These are phyloP conservation scores for Ganoderma leucocontextum DNA, from an alignment of 1,284 basidiomycete genomes.

Conservation along the genomic window DNA sequence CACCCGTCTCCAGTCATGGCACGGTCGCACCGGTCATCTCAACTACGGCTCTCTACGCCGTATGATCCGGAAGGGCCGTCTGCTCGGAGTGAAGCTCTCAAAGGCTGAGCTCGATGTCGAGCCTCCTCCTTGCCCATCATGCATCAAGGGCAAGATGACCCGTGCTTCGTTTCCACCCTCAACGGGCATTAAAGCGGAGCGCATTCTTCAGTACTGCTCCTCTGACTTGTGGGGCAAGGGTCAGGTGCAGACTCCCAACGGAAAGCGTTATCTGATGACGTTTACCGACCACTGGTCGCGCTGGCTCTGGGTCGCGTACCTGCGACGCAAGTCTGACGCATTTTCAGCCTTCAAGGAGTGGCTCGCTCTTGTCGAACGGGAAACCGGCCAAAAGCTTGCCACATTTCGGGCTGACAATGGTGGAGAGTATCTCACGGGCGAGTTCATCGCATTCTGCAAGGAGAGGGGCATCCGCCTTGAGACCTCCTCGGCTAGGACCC, in stretches of 20 bases:
- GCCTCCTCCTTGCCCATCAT: constrained; percentile 13
- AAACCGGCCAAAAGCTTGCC: constrained; percentile 16
- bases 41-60: not conserved
- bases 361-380: constrained; percentile 13
- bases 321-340: constrained; percentile 23
- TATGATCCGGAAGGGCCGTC: constrained; percentile 6
- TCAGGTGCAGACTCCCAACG: constrained; percentile 11
- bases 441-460: constrained; percentile 25
- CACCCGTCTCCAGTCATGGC: constrained; percentile 2
- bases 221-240: constrained; percentile 17
- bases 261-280: constrained; percentile 20
- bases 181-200: not conserved
- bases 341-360: constrained; percentile 16
- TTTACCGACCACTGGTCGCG: constrained; percentile 12
- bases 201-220: constrained; percentile 6
- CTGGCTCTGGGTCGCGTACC: constrained; percentile 17
- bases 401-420: constrained; percentile 30
- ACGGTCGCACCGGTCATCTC: constrained; percentile 13
- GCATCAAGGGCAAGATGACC: constrained; percentile 23
- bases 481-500: constrained; percentile 24
- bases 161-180: constrained; percentile 17
- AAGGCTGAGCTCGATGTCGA: constrained; percentile 11
- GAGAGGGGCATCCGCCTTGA: constrained; percentile 9
- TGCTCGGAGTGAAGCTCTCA: constrained; percentile 12
- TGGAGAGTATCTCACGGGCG: constrained; percentile 20